These are phyloP conservation scores for Oryza brachyantha DNA, from an alignment of 176 grass and related monocot species.

Conservation along the genomic window DNA sequence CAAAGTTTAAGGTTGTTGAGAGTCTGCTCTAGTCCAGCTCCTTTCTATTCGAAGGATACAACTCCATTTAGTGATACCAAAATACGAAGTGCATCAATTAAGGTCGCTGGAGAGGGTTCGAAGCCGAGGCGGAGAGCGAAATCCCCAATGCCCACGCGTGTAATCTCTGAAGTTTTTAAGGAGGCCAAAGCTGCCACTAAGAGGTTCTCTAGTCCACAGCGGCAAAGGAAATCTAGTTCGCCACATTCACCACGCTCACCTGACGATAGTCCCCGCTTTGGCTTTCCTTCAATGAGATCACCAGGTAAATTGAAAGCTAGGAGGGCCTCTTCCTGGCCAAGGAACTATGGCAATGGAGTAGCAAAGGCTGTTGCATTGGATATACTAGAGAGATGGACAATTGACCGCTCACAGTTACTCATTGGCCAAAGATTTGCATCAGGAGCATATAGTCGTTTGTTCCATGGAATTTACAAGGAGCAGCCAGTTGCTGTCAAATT, in stretches of 20 bases:
- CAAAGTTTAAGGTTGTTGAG: conserved; percentile 47
- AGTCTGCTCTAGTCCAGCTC: conserved; percentile 47
- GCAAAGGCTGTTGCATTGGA: conserved; percentile 60
- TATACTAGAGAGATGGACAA: conserved; percentile 59
- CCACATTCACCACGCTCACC: conserved; percentile 17
- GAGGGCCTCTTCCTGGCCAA: conserved; percentile 56
- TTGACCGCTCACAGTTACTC: conserved; percentile 71
- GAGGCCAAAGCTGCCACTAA: conserved; percentile 72
- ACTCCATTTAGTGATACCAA: background rate
- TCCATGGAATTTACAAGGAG: conserved; percentile 82
- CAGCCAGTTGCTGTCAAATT: conserved; percentile 83
- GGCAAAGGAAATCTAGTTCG: conserved; percentile 46
- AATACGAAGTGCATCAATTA: conserved; percentile 12
- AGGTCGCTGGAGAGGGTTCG: background rate
- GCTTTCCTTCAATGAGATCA: conserved; percentile 29
- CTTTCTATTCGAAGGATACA: conserved; percentile 21
- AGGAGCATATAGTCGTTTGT: conserved; percentile 75
- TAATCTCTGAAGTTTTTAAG: conserved; percentile 68
- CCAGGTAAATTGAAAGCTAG: conserved; percentile 14
- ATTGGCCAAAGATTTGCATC: conserved; percentile 77
- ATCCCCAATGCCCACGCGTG: conserved; percentile 57
- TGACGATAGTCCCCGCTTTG: conserved; percentile 29
- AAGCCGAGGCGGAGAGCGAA: conserved; percentile 52
- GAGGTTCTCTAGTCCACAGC: conserved; percentile 83
- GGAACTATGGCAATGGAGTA: conserved; percentile 28